phyloP scores from a whole-genome alignment of 257 asterid species.

The Catharanthus roseus region DNA sequence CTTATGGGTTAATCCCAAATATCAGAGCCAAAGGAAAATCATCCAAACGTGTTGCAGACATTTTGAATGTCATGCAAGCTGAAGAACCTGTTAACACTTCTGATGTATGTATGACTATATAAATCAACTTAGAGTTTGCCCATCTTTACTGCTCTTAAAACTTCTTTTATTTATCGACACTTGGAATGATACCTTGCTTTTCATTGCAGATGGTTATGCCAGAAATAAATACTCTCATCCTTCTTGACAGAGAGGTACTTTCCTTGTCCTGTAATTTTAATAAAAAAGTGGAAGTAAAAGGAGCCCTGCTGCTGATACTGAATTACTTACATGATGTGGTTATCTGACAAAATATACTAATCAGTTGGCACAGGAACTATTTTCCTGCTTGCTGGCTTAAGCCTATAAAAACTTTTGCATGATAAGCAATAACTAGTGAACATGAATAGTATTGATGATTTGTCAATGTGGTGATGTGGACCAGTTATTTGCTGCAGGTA shows the following conservation, averaged over 20 bases:
- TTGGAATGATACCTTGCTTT: slow-evolving; percentile 9
- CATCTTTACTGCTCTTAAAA: slow-evolving; percentile 7
- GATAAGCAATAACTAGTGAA: not conserved
- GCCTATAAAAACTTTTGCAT: not conserved
- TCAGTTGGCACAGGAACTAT: not conserved
- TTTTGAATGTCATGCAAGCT: slow-evolving; percentile 78
- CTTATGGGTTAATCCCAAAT: slow-evolving; percentile 90
- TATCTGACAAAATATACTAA: not conserved
- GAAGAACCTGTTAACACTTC: slow-evolving; percentile 83
- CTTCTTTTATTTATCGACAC: slow-evolving; percentile 11
- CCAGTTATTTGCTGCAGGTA: slow-evolving; percentile 54
- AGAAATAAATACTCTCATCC: slow-evolving; percentile 81
- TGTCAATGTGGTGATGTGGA: slow-evolving; percentile 11
- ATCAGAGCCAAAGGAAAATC: slow-evolving; percentile 95
- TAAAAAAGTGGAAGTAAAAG: not conserved
- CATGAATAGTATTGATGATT: not conserved
- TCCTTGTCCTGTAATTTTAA: slow-evolving; percentile 8
- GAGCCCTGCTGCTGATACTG: not conserved
- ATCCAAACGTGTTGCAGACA: slow-evolving; percentile 81
- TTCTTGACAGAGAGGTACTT: slow-evolving; percentile 88
- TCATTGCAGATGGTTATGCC: slow-evolving; percentile 65
- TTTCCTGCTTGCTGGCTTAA: not conserved
- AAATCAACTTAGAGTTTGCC: slow-evolving; percentile 10
- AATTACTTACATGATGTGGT: not conserved
- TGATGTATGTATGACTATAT: slow-evolving; percentile 61